Conservation (phyloP, 331 rosid genomes). For the Phaseolus coccineus region DNA sequence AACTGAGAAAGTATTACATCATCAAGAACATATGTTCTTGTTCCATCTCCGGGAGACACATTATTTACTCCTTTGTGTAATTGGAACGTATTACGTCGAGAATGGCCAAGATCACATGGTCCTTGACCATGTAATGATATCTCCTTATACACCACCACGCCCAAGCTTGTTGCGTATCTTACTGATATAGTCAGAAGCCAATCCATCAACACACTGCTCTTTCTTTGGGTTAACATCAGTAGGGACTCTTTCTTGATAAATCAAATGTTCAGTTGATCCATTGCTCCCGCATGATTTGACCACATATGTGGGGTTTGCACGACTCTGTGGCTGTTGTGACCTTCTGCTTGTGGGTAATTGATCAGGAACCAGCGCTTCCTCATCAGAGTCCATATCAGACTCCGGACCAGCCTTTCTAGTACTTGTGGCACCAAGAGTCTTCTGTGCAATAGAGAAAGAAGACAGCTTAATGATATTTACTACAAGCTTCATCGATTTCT, state of each 20-base stretch:
- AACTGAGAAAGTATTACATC: background rate
- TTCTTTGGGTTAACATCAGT: slow-evolving; percentile 31
- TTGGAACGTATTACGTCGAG: background rate
- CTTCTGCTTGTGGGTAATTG: slow-evolving; percentile 41
- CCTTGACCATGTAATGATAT: background rate
- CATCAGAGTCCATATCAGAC: slow-evolving; percentile 29
- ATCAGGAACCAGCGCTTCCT: slow-evolving; percentile 28
- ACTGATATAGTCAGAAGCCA: slow-evolving; percentile 69
- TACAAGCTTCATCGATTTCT: slow-evolving; percentile 69
- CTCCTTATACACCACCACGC: slow-evolving; percentile 44
- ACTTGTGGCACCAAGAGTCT: slow-evolving; percentile 39
- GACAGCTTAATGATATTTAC: slow-evolving; percentile 74
- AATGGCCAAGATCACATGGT: background rate
- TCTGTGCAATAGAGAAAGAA: slow-evolving; percentile 57
- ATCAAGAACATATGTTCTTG: background rate
- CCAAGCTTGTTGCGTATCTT: slow-evolving; percentile 64
- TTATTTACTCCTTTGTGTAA: background rate
- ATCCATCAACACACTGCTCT: slow-evolving; percentile 66
- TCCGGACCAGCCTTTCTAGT: slow-evolving; percentile 16
- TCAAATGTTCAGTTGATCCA: slow-evolving; percentile 36
- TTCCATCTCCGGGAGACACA: background rate
- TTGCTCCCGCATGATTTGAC: slow-evolving; percentile 47
- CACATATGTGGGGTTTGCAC: slow-evolving; percentile 52
- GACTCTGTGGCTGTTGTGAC: slow-evolving; percentile 58
- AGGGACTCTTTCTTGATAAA: slow-evolving; percentile 48